A percentile compares a stretch with the other conserved stretches of the same genome.
phyloP scores from a whole-genome alignment of 2,329 filamentous ascomycete genomes.

The Ophiobolus disseminans region DNA sequence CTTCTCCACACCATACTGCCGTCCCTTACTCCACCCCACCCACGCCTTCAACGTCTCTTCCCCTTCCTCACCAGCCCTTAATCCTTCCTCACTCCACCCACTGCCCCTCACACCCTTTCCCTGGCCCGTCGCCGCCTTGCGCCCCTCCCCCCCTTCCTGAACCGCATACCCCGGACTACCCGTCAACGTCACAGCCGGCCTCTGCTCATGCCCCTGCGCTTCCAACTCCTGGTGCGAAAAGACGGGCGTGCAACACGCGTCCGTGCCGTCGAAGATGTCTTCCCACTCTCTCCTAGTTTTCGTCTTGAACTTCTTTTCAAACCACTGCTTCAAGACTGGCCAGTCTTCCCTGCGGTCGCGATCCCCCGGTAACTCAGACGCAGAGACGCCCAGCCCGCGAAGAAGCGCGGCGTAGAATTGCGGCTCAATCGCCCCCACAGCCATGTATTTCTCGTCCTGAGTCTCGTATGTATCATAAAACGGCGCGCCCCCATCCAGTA shows the following conservation, averaged over 20 bases:
- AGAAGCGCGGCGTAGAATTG: constrained; percentile 79
- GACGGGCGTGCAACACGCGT: constrained; percentile 92
- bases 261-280: constrained; percentile 81
- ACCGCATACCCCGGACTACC: constrained; percentile 73
- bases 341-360: constrained; percentile 70
- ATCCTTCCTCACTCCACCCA: constrained; percentile 68
- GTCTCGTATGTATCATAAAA: constrained; percentile 93
- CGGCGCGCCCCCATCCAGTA: constrained; percentile 83
- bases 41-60: constrained; percentile 72
- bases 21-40: constrained; percentile 78
- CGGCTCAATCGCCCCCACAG: constrained; percentile 89
- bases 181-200: constrained; percentile 72
- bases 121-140: constrained; percentile 62
- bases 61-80: constrained; percentile 75
- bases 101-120: constrained; percentile 69
- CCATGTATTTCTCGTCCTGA: constrained; percentile 77
- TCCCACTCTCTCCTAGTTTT: constrained; percentile 85
- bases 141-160: constrained; percentile 53
- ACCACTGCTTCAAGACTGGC: constrained; percentile 68
- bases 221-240: constrained; percentile 77
- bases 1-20: constrained; percentile 68
- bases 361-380: constrained; percentile 53
- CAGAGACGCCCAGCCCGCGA: constrained; percentile 67
- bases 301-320: constrained; percentile 69
- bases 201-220: constrained; percentile 68